Conservation (phyloP, 75 land plant genomes). For the Larix kaempferi region DNA sequence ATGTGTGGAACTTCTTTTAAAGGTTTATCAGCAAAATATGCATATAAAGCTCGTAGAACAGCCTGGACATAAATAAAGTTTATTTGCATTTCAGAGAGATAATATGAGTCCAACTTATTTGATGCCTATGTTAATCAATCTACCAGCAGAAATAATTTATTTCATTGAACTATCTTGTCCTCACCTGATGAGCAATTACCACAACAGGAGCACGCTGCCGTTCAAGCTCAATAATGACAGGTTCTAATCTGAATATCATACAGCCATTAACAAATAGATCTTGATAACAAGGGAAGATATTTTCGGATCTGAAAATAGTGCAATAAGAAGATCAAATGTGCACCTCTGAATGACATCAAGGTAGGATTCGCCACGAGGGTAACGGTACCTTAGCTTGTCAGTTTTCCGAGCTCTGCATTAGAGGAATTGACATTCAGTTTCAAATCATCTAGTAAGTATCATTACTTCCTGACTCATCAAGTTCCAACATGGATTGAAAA, state of each 20-base stretch:
- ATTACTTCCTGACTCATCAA: not conserved
- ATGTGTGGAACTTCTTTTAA: conserved; percentile 93
- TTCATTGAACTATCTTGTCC: not conserved
- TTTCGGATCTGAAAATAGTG: not conserved
- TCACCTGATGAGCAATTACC: conserved; percentile 93
- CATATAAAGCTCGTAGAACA: conserved; percentile 89
- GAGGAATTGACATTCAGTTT: not conserved
- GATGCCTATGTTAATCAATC: not conserved
- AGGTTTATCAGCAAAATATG: conserved; percentile 96
- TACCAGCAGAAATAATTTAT: not conserved
- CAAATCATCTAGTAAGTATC: not conserved
- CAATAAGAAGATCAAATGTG: not conserved
- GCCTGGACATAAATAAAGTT: conserved; percentile 50
- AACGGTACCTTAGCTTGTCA: conserved; percentile 91
- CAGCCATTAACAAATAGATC: not conserved
- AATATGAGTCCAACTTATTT: not conserved
- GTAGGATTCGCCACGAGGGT: conserved; percentile 99
- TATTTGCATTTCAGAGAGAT: not conserved
- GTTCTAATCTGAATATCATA: conserved; percentile 70
- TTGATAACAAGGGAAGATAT: not conserved
- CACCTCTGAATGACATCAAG: conserved; percentile 99
- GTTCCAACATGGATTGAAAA: not conserved
- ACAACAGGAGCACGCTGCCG: conserved; percentile 97
- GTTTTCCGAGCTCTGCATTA: conserved; percentile 76
- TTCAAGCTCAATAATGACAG: conserved; percentile 98